Base-by-base conservation (phyloP, 805 yeast genomes). In the Kodamaea lidongshanica region DNA sequence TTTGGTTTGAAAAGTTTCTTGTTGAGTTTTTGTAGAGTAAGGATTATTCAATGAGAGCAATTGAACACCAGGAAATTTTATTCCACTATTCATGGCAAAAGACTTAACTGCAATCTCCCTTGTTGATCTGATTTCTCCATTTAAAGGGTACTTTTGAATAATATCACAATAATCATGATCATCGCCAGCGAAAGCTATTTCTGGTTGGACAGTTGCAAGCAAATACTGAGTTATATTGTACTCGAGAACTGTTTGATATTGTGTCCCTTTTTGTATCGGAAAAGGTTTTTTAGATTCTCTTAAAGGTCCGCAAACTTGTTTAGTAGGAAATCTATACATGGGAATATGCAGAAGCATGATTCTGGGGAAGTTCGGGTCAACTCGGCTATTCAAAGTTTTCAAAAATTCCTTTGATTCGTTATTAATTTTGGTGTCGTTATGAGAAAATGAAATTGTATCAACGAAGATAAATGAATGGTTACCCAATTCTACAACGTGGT, bases 61-160 rank as follows among this genome's bases (percentile, higher is more conserved):
- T 50, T 92, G 96, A 25, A 87, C 72, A 0, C 95, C 97, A 0
- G 99, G 99, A 30, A 66, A 64, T 28, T 65, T 56, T 16, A 92
- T 77, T 0, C 97, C 98, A 77, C 86, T 83, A 12, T 95, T 88
- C 94, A 92, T 83, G 9, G 96, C 81, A 32, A 81, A 75, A 3
- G 94, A 75, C 54, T 92, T 92, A 15, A 88, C 87, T 0, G 96
- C 84, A 38, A 81, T 76, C 52, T 92, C 98, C 6, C 35, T 5
- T 2, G 56, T 45, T 3, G 53, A 44, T n/a, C 34, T 33, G 15
- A 27, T 33, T 4, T 38, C 40, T 3, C 48, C 43, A 16, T 47
- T 34, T 19, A 34, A 30, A 4, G 27, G 26, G 12, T 40, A 55
- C 7, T 46, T 42, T 50, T 32, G 35, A 14, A 23, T 12, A 8